These are phyloP conservation scores for Magnaporthiopsis rhizophila DNA, from an alignment of 2,329 filamentous ascomycete species.

Conservation along the genomic window DNA sequence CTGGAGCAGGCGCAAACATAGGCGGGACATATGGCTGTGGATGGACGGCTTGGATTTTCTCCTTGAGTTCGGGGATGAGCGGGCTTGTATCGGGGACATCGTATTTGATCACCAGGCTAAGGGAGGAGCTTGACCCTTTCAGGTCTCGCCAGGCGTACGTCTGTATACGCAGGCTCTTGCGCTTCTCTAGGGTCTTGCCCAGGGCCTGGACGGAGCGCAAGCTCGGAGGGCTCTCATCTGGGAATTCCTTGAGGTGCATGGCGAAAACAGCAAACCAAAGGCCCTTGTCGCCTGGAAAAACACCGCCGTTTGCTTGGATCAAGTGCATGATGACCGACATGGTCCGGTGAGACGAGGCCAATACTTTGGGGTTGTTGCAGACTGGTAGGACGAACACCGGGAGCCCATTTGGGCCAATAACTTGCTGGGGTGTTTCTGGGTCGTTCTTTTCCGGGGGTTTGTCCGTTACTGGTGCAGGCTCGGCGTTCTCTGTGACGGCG, in stretches of 20 bases:
- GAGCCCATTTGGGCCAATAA: neutral
- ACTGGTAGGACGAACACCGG: constrained; percentile 3
- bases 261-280: constrained; percentile 39
- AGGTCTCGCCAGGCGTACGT: constrained; percentile 34
- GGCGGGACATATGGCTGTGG: constrained; percentile 35
- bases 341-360: constrained; percentile 20
- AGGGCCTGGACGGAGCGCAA: constrained; percentile 30
- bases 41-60: constrained; percentile 37
- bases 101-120: constrained; percentile 34
- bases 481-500: neutral
- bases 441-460: neutral
- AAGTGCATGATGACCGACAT: constrained; percentile 34
- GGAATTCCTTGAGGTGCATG: constrained; percentile 35
- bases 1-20: constrained; percentile 24
- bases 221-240: constrained; percentile 30
- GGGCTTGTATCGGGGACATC: constrained; percentile 33
- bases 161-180: constrained; percentile 28
- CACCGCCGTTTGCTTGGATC: constrained; percentile 32
- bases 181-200: constrained; percentile 29
- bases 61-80: constrained; percentile 34
- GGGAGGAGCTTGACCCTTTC: constrained; percentile 34
- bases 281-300: constrained; percentile 42
- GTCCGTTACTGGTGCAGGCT: neutral
- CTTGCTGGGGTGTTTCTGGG: neutral
- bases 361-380: constrained; percentile 3